Evolutionary conservation across 2,329 filamentous ascomycete species (phyloP).

Genomic region (Xylariomycetidae sp.): DNA sequence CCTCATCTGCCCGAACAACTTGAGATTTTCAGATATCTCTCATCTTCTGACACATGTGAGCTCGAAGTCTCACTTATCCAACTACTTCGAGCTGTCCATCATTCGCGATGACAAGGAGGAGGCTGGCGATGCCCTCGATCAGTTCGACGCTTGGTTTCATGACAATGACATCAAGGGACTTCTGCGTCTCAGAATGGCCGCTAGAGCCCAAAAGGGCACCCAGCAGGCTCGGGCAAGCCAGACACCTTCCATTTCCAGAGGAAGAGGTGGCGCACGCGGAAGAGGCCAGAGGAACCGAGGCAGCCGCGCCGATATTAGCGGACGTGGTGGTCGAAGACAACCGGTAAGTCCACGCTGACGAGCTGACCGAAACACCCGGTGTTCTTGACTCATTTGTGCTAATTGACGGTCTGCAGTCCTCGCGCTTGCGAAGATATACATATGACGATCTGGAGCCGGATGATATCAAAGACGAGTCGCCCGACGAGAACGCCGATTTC

Average conservation of each 20-base stretch:
- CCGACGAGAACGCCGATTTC: slow-evolving; percentile 11
- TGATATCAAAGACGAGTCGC: slow-evolving; percentile 16
- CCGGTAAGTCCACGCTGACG: slow-evolving; percentile 18
- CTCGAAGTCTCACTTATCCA: slow-evolving; percentile 85
- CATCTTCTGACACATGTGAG: slow-evolving; percentile 88
- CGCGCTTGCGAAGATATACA: no score
- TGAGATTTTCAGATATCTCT: slow-evolving; percentile 81
- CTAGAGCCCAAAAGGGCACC: slow-evolving; percentile 60
- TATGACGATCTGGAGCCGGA: slow-evolving; percentile 4
- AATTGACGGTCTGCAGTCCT: no score
- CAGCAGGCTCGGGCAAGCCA: slow-evolving; percentile 23
- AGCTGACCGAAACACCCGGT: no score
- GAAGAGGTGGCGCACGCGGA: slow-evolving; percentile 19
- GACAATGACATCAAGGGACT: slow-evolving; percentile 64
- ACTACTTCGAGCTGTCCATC: slow-evolving; percentile 76
- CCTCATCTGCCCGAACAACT: slow-evolving; percentile 73
- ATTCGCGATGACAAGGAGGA: slow-evolving; percentile 59
- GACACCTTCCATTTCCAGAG: slow-evolving; percentile 12
- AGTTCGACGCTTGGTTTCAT: slow-evolving; percentile 75
- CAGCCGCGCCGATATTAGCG: slow-evolving; percentile 8
- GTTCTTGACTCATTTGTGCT: no score
- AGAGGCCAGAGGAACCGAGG: slow-evolving; percentile 6
- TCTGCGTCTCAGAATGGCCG: slow-evolving; percentile 69
- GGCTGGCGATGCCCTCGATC: slow-evolving; percentile 56
- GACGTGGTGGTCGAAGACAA: slow-evolving; percentile 13